These are phyloP conservation scores for Blastobotrys parvus DNA, from an alignment of 805 yeast species.

Conservation along the genomic window DNA sequence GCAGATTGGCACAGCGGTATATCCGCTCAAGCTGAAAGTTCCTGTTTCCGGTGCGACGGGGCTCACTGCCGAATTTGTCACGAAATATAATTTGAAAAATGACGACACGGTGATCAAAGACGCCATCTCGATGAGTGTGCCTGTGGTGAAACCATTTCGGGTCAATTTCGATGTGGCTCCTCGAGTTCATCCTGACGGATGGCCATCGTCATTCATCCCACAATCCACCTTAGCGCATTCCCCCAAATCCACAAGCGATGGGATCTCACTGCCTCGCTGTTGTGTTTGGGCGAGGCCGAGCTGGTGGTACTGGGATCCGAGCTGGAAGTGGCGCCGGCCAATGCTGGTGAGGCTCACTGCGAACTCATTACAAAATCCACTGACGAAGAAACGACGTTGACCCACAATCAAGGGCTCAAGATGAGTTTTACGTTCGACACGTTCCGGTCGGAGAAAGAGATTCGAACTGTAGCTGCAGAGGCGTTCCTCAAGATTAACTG, in stretches of 20 bases:
- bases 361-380: constrained; percentile 10
- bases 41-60: constrained; percentile 5
- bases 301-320: constrained; percentile 17
- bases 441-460: constrained; percentile 12
- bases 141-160: constrained; percentile 30
- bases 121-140: constrained; percentile 19
- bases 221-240: constrained; percentile 10
- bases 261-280: constrained; percentile 26
- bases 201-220: constrained; percentile 33
- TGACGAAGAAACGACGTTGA: constrained; percentile 1
- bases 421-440: constrained; percentile 14
- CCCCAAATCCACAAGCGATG: constrained; percentile 29
- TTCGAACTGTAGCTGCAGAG: constrained; percentile 18
- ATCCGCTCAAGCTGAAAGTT: constrained; percentile 1
- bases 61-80: constrained; percentile 14
- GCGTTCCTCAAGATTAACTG: constrained; percentile 27
- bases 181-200: constrained; percentile 22
- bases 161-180: constrained; percentile 31
- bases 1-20: not conserved
- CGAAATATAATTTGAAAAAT: constrained; percentile 11
- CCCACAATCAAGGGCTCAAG: constrained; percentile 16
- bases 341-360: constrained; percentile 16
- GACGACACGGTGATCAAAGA: constrained; percentile 15
- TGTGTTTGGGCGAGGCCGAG: constrained; percentile 18
- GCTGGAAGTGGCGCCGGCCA: constrained; percentile 13